Base-by-base conservation (phyloP, 2,329 filamentous ascomycete species). In the Aspergillus spinulosporus region DNA sequence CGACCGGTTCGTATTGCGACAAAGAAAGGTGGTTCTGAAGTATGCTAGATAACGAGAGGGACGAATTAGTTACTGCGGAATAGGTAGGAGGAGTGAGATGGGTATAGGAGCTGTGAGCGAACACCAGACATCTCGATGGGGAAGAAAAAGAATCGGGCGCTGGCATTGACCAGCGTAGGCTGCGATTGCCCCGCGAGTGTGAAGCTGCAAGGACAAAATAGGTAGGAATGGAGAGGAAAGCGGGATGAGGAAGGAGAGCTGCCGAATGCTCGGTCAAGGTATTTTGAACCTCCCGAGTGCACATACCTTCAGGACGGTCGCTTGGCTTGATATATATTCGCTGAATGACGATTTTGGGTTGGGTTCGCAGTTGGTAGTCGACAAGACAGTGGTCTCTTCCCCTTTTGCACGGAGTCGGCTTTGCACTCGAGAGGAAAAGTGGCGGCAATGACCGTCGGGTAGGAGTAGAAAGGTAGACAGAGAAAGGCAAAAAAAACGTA, bases 1-100 rank as follows among this genome's bases (percentile, higher is more conserved):
- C 65, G 66, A 69, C 64, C 64, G 66, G 52, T 57, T 54, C 56
- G 47, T 54, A 49, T 62, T 63, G 59, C 64, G 64, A 61, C 60
- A 63, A 64, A 56, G 62, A 66, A 59, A 55, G 64, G 56, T 34
- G 50, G 49, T 42, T 52, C 9, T 56, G 51, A 45, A 61, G 59
- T 54, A 59, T 61, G 58, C 58, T 61, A 47, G 55, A 54, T 57
- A 52, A 57, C 57, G 57, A 46, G 57, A 59, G 49, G 47, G 51
- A 61, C 55, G 54, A 57, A 58, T 65, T 56, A 64, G 63, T 57
- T 52, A 58, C 50, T 52, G 52, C 14, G 49, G 29, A 26, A 47
- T 51, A 43, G 52, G 53, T 49, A 44, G 31, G 52, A 56, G 36
- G 36, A 40, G 31, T 9, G 43, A 54, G 48, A 29, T 56, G 44